phyloP scores from a whole-genome alignment of 208 protist genomes.

The Crithidia acanthocephali region DNA sequence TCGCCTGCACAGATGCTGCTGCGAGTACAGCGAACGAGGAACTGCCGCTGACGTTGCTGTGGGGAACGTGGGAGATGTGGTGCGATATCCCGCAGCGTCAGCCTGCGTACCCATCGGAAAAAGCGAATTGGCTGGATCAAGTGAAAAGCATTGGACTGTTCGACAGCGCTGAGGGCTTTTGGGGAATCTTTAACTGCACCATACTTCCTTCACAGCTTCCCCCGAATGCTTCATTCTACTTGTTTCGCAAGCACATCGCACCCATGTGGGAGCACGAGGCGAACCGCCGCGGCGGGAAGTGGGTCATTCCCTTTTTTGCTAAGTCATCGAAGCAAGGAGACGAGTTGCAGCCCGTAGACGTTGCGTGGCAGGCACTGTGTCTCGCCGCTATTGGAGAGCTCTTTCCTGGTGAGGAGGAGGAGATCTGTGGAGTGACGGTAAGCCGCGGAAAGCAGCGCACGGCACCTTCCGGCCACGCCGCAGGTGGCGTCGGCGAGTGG shows the following conservation, averaged over 20 bases:
- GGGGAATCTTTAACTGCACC: slow-evolving; percentile 78
- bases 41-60: slow-evolving; percentile 69
- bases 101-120: slow-evolving; percentile 20
- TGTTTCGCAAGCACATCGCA: slow-evolving; percentile 89
- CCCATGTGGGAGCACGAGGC: slow-evolving; percentile 94
- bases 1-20: slow-evolving; percentile 8
- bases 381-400: slow-evolving; percentile 84
- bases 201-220: slow-evolving; percentile 79
- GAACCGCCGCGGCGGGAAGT: slow-evolving; percentile 87
- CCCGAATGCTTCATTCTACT: slow-evolving; percentile 77
- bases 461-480: slow-evolving; percentile 10
- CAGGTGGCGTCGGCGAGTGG: slow-evolving; percentile 47
- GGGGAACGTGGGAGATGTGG: slow-evolving; percentile 93
- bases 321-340: slow-evolving; percentile 14
- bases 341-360: slow-evolving; percentile 59
- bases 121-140: slow-evolving; percentile 77
- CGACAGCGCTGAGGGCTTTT: slow-evolving; percentile 90
- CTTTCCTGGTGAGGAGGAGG: slow-evolving; percentile 75
- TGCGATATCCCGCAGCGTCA: slow-evolving; percentile 58
- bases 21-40: slow-evolving; percentile 24
- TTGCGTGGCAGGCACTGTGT: slow-evolving; percentile 78
- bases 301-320: slow-evolving; percentile 69
- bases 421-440: slow-evolving; percentile 86
- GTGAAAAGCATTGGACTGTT: slow-evolving; percentile 86
- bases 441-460: slow-evolving; percentile 50